Conservation (phyloP, 345 rosid genomes). For the Microthlaspi erraticum region DNA sequence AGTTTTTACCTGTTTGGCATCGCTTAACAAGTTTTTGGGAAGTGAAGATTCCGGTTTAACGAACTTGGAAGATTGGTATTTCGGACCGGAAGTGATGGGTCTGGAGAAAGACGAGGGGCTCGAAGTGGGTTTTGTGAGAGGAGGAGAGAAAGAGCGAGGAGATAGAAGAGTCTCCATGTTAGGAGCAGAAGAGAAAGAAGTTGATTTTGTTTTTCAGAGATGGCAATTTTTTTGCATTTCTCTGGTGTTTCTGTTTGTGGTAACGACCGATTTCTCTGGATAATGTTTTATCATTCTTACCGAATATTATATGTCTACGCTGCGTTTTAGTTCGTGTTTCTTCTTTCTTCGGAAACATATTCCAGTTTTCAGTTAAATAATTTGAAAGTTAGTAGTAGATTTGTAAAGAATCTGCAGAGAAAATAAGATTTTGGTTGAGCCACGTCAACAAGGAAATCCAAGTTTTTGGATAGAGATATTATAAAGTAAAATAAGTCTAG, state of each 20-base stretch:
- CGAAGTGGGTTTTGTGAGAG: slow-evolving; percentile 16
- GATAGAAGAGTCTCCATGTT: slow-evolving; percentile 32
- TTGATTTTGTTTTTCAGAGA: background rate
- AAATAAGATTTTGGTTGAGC: slow-evolving; percentile 31
- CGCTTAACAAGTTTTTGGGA: slow-evolving; percentile 7
- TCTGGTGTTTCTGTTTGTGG: background rate
- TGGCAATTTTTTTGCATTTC: slow-evolving; percentile 5
- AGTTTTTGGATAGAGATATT: slow-evolving; percentile 25
- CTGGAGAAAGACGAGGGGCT: slow-evolving; percentile 23
- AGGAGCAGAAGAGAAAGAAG: slow-evolving; percentile 12
- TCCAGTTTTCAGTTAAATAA: too few relatives aligned
- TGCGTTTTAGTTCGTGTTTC: background rate
- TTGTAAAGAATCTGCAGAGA: background rate
- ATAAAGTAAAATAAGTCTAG: background rate
- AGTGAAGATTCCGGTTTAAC: slow-evolving; percentile 21
- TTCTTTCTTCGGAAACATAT: background rate
- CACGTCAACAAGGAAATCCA: slow-evolving; percentile 37
- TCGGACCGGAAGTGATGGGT: slow-evolving; percentile 23
- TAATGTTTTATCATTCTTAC: slow-evolving; percentile 2
- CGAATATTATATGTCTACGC: background rate
- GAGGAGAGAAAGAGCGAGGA: slow-evolving; percentile 29
- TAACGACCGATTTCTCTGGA: slow-evolving; percentile 20
- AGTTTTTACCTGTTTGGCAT: slow-evolving; percentile 36
- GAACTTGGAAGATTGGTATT: slow-evolving; percentile 5
- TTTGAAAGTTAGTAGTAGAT: too few relatives aligned